Percentiles rank a stretch among this genome's conserved stretches.
phyloP scores from a whole-genome alignment of 1,139 yeast genomes.

The Saccharomycopsis hybrid region DNA sequence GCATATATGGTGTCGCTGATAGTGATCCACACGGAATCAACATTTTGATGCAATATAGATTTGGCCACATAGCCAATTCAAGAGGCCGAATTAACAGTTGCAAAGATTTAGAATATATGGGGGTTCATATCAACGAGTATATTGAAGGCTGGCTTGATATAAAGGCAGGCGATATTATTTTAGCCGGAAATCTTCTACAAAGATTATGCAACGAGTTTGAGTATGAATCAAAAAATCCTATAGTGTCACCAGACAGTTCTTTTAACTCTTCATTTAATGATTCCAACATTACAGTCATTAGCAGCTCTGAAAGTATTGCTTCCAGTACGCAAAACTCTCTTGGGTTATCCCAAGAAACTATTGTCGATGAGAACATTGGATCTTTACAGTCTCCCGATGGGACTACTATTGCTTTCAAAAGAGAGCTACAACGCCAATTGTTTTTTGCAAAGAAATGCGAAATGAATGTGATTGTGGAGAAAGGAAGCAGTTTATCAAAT shows the following conservation, averaged over 20 bases:
- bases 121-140: constrained; percentile 19
- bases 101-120: constrained; percentile 19
- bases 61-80: constrained; percentile 14
- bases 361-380: too few species aligned
- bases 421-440: constrained; percentile 30
- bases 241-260: too few species aligned
- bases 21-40: constrained; percentile 33
- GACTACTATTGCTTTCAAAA: constrained; percentile 10
- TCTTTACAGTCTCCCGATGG: too few species aligned
- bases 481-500: neutral
- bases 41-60: constrained; percentile 28
- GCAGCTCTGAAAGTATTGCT: too few species aligned
- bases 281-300: too few species aligned
- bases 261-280: too few species aligned
- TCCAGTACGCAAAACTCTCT: too few species aligned
- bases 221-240: too few species aligned
- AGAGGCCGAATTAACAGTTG: constrained; percentile 19
- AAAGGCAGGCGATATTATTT: constrained; percentile 19
- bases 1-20: constrained; percentile 26
- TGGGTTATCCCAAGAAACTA: too few species aligned
- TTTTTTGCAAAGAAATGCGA: constrained; percentile 30
- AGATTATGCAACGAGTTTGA: constrained; percentile 17
- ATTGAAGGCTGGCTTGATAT: constrained; percentile 22
- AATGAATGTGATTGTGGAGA: constrained; percentile 26
- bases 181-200: constrained; percentile 20